phyloP scores from a whole-genome alignment of 2,329 filamentous ascomycete species.

The Fusarium newnesense region DNA sequence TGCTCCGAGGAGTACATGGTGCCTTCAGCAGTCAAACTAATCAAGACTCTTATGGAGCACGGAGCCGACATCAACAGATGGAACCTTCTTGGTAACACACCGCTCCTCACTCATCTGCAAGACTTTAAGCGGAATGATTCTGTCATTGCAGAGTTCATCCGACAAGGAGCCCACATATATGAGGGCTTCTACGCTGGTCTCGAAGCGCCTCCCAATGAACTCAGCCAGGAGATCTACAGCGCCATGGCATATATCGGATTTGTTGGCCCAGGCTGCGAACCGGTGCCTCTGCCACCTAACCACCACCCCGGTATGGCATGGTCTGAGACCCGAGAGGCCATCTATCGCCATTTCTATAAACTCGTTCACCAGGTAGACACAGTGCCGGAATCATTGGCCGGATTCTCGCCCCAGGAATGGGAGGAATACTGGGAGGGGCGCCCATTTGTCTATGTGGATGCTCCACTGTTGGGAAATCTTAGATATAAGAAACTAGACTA shows the following conservation, averaged over 20 bases:
- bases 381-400: background rate
- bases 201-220: too few species aligned
- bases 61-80: background rate
- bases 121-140: background rate
- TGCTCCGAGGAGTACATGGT: accelerated
- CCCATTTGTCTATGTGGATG: background rate
- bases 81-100: background rate
- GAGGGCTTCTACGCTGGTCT: background rate
- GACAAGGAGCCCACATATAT: background rate
- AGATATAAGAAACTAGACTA: too few species aligned
- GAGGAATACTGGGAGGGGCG: background rate
- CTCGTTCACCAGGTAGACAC: background rate
- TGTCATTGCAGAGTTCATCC: background rate
- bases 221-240: background rate
- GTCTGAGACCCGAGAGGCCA: background rate
- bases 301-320: too few species aligned
- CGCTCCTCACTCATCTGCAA: background rate
- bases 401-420: background rate
- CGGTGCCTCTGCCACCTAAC: background rate
- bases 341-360: background rate
- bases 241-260: background rate
- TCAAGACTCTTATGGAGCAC: background rate
- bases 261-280: background rate
- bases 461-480: background rate
- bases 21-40: background rate